These are phyloP conservation scores for Naganishia vishniacii DNA, from an alignment of 768 basidiomycete species.

Conservation along the genomic window DNA sequence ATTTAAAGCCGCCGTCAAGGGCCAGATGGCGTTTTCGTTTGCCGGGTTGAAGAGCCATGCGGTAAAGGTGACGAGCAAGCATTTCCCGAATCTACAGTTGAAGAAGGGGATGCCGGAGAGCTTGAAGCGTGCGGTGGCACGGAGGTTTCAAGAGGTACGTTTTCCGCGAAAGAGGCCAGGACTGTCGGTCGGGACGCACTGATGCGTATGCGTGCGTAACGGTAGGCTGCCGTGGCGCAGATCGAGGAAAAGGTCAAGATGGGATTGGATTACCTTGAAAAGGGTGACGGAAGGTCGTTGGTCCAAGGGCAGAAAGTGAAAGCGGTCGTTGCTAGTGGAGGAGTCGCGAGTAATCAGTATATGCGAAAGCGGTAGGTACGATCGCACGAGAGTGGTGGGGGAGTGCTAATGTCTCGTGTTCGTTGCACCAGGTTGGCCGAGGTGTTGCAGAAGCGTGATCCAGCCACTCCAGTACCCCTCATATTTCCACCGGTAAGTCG, in stretches of 20 bases:
- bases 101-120: slow-evolving; percentile 22
- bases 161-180: background rate
- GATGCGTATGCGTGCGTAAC: background rate
- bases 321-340: slow-evolving; percentile 73
- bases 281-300: slow-evolving; percentile 29
- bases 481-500: slow-evolving; percentile 63
- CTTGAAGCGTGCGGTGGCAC: slow-evolving; percentile 29
- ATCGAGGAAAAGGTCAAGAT: slow-evolving; percentile 67
- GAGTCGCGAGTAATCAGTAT: slow-evolving; percentile 79
- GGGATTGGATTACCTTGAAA: slow-evolving; percentile 53
- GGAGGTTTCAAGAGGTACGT: slow-evolving; percentile 19
- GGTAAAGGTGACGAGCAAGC: slow-evolving; percentile 56
- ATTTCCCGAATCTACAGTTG: slow-evolving; percentile 48
- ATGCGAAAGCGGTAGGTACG: slow-evolving; percentile 60
- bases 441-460: slow-evolving; percentile 31
- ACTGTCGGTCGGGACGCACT: background rate
- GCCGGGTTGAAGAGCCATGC: slow-evolving; percentile 68
- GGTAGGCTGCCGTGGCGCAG: slow-evolving; percentile 61
- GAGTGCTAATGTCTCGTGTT: background rate
- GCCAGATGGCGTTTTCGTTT: slow-evolving; percentile 66
- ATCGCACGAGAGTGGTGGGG: too few species aligned
- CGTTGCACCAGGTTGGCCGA: slow-evolving; percentile 31
- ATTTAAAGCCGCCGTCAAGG: slow-evolving; percentile 28
- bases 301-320: slow-evolving; percentile 32
- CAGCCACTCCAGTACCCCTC: slow-evolving; percentile 50